Percentiles rank a stretch among this genome's conserved stretches.
phyloP scores from a whole-genome alignment of 371 early-diverging fungal species.

The Actinomucor elegans region DNA sequence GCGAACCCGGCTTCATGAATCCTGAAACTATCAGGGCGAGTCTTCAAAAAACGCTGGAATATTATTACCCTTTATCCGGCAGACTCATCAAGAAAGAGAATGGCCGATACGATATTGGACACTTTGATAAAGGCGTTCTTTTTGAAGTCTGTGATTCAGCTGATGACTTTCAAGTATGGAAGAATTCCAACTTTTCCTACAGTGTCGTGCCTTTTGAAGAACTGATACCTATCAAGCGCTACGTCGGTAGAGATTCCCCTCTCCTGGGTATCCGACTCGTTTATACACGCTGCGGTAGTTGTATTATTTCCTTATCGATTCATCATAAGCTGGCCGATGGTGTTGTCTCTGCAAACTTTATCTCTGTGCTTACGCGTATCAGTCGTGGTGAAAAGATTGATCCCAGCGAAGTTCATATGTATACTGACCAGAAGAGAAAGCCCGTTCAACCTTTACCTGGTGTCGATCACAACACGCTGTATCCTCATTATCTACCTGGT shows the following conservation, averaged over 20 bases:
- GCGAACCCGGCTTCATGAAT: constrained; percentile 14
- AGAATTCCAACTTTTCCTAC: constrained; percentile 7
- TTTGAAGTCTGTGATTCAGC: constrained; percentile 13
- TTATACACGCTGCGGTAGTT: constrained; percentile 5
- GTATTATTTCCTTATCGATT: background rate
- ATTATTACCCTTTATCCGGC: constrained; percentile 13
- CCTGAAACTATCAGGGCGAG: background rate
- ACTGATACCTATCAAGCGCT: constrained; percentile 2
- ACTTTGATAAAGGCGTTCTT: constrained; percentile 18
- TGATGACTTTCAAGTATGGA: constrained; percentile 12
- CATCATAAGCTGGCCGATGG: constrained; percentile 22
- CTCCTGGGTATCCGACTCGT: constrained; percentile 6
- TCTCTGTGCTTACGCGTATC: background rate
- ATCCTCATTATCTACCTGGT: constrained; percentile 2
- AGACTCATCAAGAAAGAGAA: constrained; percentile 4
- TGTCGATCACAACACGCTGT: constrained; percentile 5
- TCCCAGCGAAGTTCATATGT: background rate
- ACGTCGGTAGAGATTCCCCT: constrained; percentile 3
- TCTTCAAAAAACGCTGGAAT: background rate
- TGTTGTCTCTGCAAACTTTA: background rate
- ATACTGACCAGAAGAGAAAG: constrained; percentile 3
- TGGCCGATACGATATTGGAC: constrained; percentile 10
- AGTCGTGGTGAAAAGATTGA: background rate
- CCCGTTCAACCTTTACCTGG: background rate
- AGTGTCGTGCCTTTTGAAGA: constrained; percentile 9